These are phyloP conservation scores for Linnemannia hyalina DNA, from an alignment of 192 early-diverging fungal genomes.

Conservation along the genomic window DNA sequence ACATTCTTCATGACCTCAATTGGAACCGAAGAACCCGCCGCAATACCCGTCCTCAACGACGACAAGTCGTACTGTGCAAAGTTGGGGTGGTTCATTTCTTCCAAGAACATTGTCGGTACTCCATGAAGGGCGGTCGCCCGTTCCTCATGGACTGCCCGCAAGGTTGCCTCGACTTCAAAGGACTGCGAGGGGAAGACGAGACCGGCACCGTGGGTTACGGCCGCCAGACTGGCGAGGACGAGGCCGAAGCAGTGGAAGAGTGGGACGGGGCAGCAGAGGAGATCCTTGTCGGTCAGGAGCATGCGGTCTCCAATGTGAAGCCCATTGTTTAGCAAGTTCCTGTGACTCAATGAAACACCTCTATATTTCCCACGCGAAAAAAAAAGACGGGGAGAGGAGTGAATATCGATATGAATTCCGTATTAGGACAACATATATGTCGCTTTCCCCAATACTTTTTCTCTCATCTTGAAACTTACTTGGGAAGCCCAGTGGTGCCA, in stretches of 20 bases:
- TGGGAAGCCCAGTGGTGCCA: slow-evolving; percentile 65
- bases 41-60: slow-evolving; percentile 60
- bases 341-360: slow-evolving; percentile 58
- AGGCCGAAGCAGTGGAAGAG: slow-evolving; percentile 69
- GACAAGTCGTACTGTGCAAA: slow-evolving; percentile 56
- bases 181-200: slow-evolving; percentile 58
- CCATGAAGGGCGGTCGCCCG: slow-evolving; percentile 58
- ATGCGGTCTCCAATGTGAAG: slow-evolving; percentile 56
- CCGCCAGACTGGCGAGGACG: slow-evolving; percentile 61
- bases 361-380: slow-evolving; percentile 13
- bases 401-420: slow-evolving; percentile 13
- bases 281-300: slow-evolving; percentile 55
- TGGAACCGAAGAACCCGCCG: slow-evolving; percentile 62
- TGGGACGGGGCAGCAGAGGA: slow-evolving; percentile 62
- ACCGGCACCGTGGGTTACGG: slow-evolving; percentile 58
- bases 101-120: slow-evolving; percentile 57
- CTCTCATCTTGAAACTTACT: slow-evolving; percentile 25
- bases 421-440: slow-evolving; percentile 5
- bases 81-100: slow-evolving; percentile 59
- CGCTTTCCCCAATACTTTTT: background rate
- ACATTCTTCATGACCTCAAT: slow-evolving; percentile 64
- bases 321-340: slow-evolving; percentile 65
- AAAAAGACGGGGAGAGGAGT: background rate
- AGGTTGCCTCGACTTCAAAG: slow-evolving; percentile 58
- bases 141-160: slow-evolving; percentile 58